A percentile compares a stretch with the other conserved stretches of the same genome.
These are phyloP conservation scores for Euphorbia celastroides DNA, from an alignment of 441 rosid genomes.

Conservation along the genomic window DNA sequence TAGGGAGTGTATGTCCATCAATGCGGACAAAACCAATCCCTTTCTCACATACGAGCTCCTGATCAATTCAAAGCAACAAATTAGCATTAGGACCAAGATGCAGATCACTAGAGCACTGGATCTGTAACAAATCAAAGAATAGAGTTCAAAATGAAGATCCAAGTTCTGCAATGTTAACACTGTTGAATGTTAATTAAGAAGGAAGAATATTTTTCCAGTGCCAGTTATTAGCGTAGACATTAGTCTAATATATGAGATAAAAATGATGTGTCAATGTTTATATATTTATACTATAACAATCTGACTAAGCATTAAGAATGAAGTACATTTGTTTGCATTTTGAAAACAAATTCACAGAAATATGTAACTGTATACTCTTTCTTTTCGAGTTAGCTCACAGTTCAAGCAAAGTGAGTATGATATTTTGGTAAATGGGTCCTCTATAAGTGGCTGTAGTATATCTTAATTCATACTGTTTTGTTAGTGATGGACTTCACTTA, in stretches of 20 bases:
- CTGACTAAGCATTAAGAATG: neutral
- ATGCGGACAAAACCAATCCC: conserved; percentile 79
- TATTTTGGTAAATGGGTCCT: neutral
- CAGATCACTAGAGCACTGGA: neutral
- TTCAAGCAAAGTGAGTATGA: no score
- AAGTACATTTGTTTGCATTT: neutral
- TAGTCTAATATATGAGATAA: neutral
- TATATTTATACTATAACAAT: neutral
- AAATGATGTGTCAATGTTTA: neutral
- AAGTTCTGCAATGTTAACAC: no score
- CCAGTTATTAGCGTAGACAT: neutral
- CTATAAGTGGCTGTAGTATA: neutral
- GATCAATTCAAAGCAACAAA: conserved; percentile 20
- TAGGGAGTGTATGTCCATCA: conserved; percentile 86
- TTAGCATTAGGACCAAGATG: conserved; percentile 4
- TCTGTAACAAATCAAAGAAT: neutral
- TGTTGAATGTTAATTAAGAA: no score
- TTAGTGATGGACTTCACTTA: neutral
- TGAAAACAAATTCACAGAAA: neutral
- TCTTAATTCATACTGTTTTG: neutral
- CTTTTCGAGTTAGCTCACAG: neutral
- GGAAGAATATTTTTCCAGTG: conserved; percentile 3
- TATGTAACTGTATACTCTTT: neutral
- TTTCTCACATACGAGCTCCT: conserved; percentile 86
- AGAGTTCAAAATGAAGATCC: conserved; percentile 8